Conservation (phyloP, 2,329 filamentous ascomycete species). For the Dothideomycetidae sp. region DNA sequence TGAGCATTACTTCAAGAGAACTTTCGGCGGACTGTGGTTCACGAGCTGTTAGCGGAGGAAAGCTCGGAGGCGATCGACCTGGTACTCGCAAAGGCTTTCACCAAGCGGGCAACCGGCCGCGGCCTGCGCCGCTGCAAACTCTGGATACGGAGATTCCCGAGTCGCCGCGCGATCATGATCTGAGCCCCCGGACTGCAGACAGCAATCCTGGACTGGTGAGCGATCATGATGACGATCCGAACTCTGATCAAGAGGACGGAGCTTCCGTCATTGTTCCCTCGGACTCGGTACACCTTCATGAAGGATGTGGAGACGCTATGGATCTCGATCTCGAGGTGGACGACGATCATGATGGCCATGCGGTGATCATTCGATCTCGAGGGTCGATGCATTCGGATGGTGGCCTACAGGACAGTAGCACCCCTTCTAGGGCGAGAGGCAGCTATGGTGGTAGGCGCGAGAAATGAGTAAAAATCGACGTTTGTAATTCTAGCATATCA, state of each 20-base stretch:
- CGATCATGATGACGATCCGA: slow-evolving; percentile 36
- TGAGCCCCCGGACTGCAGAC: slow-evolving; percentile 34
- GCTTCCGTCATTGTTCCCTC: slow-evolving; percentile 17
- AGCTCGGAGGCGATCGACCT: slow-evolving; percentile 13
- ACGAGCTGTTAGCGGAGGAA: slow-evolving; percentile 12
- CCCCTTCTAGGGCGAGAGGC: slow-evolving; percentile 4
- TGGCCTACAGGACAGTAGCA: background rate
- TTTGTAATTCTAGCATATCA: background rate
- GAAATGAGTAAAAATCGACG: background rate
- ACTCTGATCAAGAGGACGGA: slow-evolving; percentile 17
- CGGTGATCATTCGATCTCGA: slow-evolving; percentile 20
- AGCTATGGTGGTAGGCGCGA: slow-evolving; percentile 4
- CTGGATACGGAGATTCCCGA: slow-evolving; percentile 15
- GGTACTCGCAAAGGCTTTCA: slow-evolving; percentile 19
- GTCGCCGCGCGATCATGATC: slow-evolving; percentile 21
- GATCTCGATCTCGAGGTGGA: slow-evolving; percentile 24
- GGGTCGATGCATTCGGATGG: slow-evolving; percentile 5
- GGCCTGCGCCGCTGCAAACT: slow-evolving; percentile 21
- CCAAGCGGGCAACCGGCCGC: slow-evolving; percentile 17
- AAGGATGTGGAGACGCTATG: slow-evolving; percentile 20
- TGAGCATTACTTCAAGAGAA: slow-evolving; percentile 2
- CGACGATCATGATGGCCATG: slow-evolving; percentile 22
- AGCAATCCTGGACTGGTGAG: slow-evolving; percentile 36
- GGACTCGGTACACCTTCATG: slow-evolving; percentile 13
- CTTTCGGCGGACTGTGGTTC: slow-evolving; percentile 6